Evolutionary conservation across 148 eudicot genomes (phyloP).

Genomic region (Chenopodium album): DNA sequence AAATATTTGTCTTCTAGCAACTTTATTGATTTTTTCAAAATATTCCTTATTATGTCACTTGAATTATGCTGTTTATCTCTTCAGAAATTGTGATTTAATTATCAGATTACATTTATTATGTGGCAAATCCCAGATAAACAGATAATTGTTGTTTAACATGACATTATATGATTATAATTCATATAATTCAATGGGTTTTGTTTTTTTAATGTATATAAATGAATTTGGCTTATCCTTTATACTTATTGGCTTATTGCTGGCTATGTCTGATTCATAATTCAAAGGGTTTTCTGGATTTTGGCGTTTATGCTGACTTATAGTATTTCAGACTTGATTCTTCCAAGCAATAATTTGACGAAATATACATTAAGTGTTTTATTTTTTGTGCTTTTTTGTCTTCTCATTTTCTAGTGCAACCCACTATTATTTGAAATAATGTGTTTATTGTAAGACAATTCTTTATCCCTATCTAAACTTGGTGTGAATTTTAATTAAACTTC

Average conservation of each 20-base stretch:
- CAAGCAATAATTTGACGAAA: not conserved
- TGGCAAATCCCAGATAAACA: not conserved
- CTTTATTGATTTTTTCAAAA: not conserved
- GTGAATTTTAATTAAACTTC: not conserved
- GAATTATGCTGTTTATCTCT: constrained; percentile 14
- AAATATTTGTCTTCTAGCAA: constrained; percentile 33
- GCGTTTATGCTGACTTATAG: not conserved
- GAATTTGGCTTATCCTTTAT: not conserved
- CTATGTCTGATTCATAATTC: not conserved
- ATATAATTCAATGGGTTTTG: not conserved
- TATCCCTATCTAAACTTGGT: not conserved
- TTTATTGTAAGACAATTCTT: not conserved
- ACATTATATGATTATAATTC: too few relatives aligned
- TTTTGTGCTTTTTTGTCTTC: not conserved
- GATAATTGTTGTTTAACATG: not conserved
- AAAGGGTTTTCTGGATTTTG: not conserved
- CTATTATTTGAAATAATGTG: not conserved
- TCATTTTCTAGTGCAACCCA: not conserved
- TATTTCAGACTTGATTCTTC: too few relatives aligned
- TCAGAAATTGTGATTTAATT: not conserved
- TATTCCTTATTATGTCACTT: constrained; percentile 3
- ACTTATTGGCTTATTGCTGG: not conserved
- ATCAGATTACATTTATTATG: not conserved
- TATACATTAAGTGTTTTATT: constrained; percentile 6
- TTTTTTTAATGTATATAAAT: not conserved